A percentile compares a stretch with the other conserved stretches of the same genome.
phyloP scores from a whole-genome alignment of 371 early-diverging fungal genomes.

The Batkoa obscura region DNA sequence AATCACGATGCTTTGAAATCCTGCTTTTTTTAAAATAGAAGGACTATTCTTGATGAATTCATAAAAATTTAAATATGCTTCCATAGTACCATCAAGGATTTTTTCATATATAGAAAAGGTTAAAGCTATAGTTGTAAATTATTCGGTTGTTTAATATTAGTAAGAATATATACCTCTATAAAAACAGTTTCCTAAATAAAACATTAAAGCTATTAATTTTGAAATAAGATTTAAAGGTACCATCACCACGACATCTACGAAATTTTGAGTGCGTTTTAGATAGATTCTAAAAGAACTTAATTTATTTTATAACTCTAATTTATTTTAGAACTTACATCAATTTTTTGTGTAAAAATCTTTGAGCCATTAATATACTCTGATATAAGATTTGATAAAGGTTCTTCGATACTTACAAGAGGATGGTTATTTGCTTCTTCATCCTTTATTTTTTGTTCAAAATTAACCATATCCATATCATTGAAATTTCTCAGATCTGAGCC shows the following conservation, averaged over 20 bases:
- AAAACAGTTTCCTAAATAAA: conserved; percentile 38
- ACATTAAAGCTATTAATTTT: neutral
- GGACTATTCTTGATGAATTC: conserved; percentile 19
- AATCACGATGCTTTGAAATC: conserved; percentile 34
- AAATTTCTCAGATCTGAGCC: no score
- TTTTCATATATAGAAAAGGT: conserved; percentile 47
- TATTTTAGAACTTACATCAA: conserved; percentile 24
- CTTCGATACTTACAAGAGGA: conserved; percentile 32
- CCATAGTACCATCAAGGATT: conserved; percentile 15
- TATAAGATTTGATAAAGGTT: conserved; percentile 21
- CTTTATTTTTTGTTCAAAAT: conserved; percentile 35
- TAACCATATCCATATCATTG: conserved; percentile 39
- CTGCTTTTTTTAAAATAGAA: conserved; percentile 22
- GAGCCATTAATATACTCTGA: conserved; percentile 33
- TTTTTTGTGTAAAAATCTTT: conserved; percentile 27
- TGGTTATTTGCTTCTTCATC: conserved; percentile 28
- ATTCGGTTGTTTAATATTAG: neutral
- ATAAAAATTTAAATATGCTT: conserved; percentile 15
- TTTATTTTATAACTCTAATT: neutral
- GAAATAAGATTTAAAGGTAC: conserved; percentile 12
- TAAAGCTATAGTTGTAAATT: conserved; percentile 20
- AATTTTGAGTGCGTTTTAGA: conserved; percentile 23
- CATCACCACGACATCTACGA: conserved; percentile 47
- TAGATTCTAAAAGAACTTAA: conserved; percentile 21
- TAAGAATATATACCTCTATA: conserved; percentile 29